Base-by-base conservation (phyloP, 805 yeast species). In the Saccharomycodes ludwigii region DNA sequence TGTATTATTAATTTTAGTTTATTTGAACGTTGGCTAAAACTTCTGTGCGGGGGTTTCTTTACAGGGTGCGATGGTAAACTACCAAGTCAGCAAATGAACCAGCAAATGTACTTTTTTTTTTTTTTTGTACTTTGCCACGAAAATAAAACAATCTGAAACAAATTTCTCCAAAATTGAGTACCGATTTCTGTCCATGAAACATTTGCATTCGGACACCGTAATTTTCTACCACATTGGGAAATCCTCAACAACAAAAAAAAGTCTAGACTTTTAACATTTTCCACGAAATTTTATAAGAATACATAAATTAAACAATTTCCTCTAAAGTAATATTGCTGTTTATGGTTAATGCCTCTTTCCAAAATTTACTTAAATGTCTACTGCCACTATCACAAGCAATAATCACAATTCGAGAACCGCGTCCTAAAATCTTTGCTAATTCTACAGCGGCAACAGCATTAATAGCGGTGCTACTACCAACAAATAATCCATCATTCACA, bases 401-500 rank as follows among this genome's bases (percentile, higher is more conserved):
- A 13, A 93, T 72, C 4, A 88, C 93, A 15, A 88, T 73, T 13
- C 61, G 69, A 31, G 78, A 69, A 1, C 86, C 86, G 33, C 32
- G 69, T 59, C 39, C 48, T 22, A 50, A 32, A 18, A 51, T 46
- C 34, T 55, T 48, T 3, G 84, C 81, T 6, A 71, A 56, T 40
- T 71, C 63, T 5, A 73, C 68, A 1, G 94, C 94, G 1, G 94
- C 96, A 4, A 83, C 95, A 25, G 95, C 86, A 50, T 85, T 85
- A 17, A 91, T 76, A 1, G 95, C 94, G n/a, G 93, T 77, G 27
- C 94, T 81, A 18, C 93, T 76, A 2, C 98, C 98, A 48, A 86
- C 68, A 52, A 91, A 91, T 12, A 84, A 56, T 0, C 97, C 98
- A 48, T 88, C 98, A 36, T 81, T 65, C 3, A 75, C 71, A 39